phyloP scores from a whole-genome alignment of 768 basidiomycete species.

The Rhodosporidiobolus sp. region DNA sequence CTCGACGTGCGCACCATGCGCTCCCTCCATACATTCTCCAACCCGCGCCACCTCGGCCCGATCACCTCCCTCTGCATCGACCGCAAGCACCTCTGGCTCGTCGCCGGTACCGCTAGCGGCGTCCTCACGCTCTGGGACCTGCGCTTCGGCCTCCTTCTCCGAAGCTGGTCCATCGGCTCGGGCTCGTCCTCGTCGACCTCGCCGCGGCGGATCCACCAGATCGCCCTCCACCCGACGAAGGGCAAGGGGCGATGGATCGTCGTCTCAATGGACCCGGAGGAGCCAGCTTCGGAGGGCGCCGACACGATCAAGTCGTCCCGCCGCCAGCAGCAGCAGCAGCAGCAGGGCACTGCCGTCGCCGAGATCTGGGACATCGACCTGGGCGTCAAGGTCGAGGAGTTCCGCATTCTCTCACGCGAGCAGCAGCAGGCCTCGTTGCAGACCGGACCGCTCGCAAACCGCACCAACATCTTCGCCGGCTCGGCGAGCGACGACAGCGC shows the following conservation, averaged over 20 bases:
- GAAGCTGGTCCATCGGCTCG: constrained; percentile 75
- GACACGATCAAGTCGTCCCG: neutral
- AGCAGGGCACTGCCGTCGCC: constrained; percentile 53
- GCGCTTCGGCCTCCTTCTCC: constrained; percentile 82
- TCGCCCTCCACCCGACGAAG: constrained; percentile 76
- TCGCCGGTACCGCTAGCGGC: constrained; percentile 81
- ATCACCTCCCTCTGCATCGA: constrained; percentile 83
- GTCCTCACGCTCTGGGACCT: constrained; percentile 89
- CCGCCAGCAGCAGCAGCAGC: constrained; percentile 6
- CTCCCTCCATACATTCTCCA: constrained; percentile 69
- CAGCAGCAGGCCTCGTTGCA: constrained; percentile 4
- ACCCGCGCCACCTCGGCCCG: constrained; percentile 79
- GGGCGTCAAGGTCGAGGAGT: constrained; percentile 72
- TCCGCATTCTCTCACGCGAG: constrained; percentile 53
- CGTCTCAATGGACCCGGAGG: constrained; percentile 62
- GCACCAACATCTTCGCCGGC: constrained; percentile 22
- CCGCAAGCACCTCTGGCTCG: constrained; percentile 77
- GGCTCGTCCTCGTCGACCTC: no score
- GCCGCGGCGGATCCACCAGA: constrained; percentile 58
- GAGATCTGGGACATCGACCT: constrained; percentile 95
- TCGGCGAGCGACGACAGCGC: constrained; percentile 5
- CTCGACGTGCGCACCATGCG: constrained; percentile 84
- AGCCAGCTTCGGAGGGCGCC: neutral
- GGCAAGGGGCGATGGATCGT: constrained; percentile 88
- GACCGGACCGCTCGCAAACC: constrained; percentile 5